Evolutionary conservation across 2,329 filamentous ascomycete species (phyloP).

Genomic region (Sarocladium oryzae): DNA sequence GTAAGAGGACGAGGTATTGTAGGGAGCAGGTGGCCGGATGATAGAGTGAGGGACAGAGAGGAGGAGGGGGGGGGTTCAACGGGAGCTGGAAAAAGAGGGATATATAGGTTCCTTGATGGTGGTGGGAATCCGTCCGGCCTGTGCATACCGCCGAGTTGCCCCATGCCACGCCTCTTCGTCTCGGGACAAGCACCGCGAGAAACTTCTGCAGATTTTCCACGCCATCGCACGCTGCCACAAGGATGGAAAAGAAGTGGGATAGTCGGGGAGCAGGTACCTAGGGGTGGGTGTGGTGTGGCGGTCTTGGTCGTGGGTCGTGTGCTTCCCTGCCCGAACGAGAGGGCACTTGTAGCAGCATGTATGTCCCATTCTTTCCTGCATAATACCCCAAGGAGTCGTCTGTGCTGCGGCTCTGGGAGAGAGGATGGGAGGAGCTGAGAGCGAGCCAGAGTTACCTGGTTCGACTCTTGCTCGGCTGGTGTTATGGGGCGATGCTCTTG

Average conservation of each 20-base stretch:
- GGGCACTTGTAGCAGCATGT: too few relatives aligned
- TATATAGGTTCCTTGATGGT: slow-evolving; percentile 2
- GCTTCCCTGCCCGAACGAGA: not conserved
- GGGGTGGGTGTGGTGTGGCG: too few relatives aligned
- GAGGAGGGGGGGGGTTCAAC: not conserved
- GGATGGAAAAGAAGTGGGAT: not conserved
- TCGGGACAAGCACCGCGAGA: not conserved
- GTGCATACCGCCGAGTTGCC: too few relatives aligned
- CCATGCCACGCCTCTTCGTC: not conserved
- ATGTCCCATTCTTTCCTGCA: too few relatives aligned
- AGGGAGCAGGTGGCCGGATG: too few relatives aligned
- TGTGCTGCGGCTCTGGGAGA: slow-evolving; percentile 1
- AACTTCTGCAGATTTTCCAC: not conserved
- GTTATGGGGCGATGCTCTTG: slow-evolving; percentile 2
- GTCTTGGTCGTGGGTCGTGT: slow-evolving; percentile 5
- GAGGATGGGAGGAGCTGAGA: not conserved
- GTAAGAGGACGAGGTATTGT: too few relatives aligned
- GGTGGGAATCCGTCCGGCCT: not conserved
- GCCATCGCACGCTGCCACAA: not conserved
- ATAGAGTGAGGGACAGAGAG: not conserved
- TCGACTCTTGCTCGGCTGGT: not conserved
- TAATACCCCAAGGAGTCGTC: too few relatives aligned
- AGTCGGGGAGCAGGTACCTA: not conserved
- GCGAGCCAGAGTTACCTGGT: too few relatives aligned
- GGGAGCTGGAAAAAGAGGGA: not conserved